A percentile compares a stretch with the other conserved stretches of the same genome.
Evolutionary conservation across 164 flowering plant genomes (phyloP).

Genomic region (Warburgia ugandensis): DNA sequence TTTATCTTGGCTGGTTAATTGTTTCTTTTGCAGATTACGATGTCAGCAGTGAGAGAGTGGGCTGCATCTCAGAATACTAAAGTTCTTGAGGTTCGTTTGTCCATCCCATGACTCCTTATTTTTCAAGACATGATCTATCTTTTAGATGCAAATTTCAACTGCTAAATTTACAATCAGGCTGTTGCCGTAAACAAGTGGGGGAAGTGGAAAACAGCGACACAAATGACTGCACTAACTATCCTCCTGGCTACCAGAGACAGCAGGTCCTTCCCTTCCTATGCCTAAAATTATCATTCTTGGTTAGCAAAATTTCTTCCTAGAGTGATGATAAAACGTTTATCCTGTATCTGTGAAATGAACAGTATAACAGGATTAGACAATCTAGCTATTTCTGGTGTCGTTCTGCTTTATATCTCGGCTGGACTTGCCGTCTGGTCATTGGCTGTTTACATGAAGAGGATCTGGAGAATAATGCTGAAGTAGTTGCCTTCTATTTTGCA

Average conservation of each 20-base stretch:
- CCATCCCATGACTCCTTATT: neutral
- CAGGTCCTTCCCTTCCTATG: slow-evolving; percentile 36
- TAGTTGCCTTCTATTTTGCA: too few species aligned
- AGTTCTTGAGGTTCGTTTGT: slow-evolving; percentile 65
- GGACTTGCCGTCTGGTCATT: slow-evolving; percentile 89
- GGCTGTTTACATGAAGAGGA: slow-evolving; percentile 78
- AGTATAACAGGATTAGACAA: slow-evolving; percentile 53
- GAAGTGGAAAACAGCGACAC: slow-evolving; percentile 96
- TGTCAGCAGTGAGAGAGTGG: slow-evolving; percentile 99
- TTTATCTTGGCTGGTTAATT: neutral
- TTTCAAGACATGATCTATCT: neutral
- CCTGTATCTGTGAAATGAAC: slow-evolving; percentile 21
- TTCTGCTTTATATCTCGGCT: slow-evolving; percentile 77
- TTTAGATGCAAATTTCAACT: neutral
- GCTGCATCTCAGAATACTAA: slow-evolving; percentile 84
- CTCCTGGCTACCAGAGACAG: slow-evolving; percentile 76
- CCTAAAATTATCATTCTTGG: neutral
- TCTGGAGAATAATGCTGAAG: slow-evolving; percentile 68
- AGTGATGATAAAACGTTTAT: too few species aligned
- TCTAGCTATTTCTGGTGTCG: slow-evolving; percentile 57
- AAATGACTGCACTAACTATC: slow-evolving; percentile 85
- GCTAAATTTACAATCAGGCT: slow-evolving; percentile 41
- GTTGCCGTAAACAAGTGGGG: slow-evolving; percentile 96
- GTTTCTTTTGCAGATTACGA: slow-evolving; percentile 64
- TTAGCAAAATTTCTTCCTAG: neutral